Evolutionary conservation across 1,139 yeast genomes (phyloP).

Genomic region (Scheffersomyces stambukii): DNA sequence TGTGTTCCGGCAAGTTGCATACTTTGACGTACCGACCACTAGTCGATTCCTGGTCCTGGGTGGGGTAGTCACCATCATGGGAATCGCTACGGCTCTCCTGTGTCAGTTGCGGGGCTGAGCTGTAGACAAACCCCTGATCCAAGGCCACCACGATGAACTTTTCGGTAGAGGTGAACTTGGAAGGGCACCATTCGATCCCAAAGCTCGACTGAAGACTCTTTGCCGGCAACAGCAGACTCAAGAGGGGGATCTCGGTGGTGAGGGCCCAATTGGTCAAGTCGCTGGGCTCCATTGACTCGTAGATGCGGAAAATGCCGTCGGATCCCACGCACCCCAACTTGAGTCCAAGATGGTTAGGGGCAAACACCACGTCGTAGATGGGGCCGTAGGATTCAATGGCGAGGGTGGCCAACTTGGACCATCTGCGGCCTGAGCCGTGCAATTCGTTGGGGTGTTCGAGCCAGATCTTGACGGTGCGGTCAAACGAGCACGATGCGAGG

Average conservation of each 20-base stretch:
- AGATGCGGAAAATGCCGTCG: conserved; percentile 82
- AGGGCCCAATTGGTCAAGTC: conserved; percentile 80
- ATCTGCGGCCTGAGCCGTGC: conserved; percentile 71
- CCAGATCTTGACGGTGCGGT: conserved; percentile 84
- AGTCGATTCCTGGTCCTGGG: conserved; percentile 4
- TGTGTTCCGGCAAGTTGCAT: conserved; percentile 65
- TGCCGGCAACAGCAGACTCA: conserved; percentile 59
- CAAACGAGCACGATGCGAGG: conserved; percentile 85
- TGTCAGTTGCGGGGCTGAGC: conserved; percentile 17
- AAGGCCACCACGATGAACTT: conserved; percentile 81
- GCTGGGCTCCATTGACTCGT: conserved; percentile 86
- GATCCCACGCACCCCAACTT: conserved; percentile 85
- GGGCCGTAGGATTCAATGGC: conserved; percentile 84
- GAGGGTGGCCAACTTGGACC: conserved; percentile 71
- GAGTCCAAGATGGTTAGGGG: conserved; percentile 81
- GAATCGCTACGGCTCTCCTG: conserved; percentile 7
- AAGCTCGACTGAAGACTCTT: conserved; percentile 83
- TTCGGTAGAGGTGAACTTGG: conserved; percentile 70
- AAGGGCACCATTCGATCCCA: conserved; percentile 89
- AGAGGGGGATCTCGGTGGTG: conserved; percentile 66
- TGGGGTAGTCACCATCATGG: conserved; percentile 11
- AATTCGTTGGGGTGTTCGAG: conserved; percentile 83
- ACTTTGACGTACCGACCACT: conserved; percentile 24
- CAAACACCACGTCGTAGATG: conserved; percentile 81
- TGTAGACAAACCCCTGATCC: conserved; percentile 80